Evolutionary conservation across 768 basidiomycete genomes (phyloP).

Genomic region (Epithele typhae): DNA sequence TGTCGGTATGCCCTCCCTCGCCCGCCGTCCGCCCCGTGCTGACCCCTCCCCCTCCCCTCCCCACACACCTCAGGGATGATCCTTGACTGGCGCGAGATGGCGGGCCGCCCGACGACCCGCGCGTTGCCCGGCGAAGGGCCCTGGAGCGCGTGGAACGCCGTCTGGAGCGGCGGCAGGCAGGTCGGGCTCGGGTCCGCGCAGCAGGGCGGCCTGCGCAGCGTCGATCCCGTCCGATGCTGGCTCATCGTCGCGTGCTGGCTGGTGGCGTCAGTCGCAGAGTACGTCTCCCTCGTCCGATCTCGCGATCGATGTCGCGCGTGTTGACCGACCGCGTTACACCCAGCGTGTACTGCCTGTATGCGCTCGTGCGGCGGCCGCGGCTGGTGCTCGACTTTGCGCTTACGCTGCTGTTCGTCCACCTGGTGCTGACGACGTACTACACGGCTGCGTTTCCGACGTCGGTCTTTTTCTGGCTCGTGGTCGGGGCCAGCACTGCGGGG

Average conservation of each 20-base stretch:
- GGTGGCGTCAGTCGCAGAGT: slow-evolving; percentile 81
- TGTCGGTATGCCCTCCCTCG: slow-evolving; percentile 65
- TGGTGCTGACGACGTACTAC: slow-evolving; percentile 93
- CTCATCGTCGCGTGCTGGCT: slow-evolving; percentile 87
- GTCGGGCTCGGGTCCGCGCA: slow-evolving; percentile 56
- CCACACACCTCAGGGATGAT: slow-evolving; percentile 90
- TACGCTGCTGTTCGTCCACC: slow-evolving; percentile 87
- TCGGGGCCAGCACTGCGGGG: slow-evolving; percentile 63
- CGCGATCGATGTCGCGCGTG: too few species aligned
- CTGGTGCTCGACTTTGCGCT: slow-evolving; percentile 92
- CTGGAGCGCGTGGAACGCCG: slow-evolving; percentile 66
- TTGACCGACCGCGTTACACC: slow-evolving; percentile 7
- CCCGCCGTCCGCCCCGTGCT: too few species aligned
- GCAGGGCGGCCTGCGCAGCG: slow-evolving; percentile 54
- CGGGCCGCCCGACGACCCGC: slow-evolving; percentile 73
- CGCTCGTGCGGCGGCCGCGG: slow-evolving; percentile 85
- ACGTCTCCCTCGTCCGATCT: slow-evolving; percentile 34
- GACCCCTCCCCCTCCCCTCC: too few species aligned
- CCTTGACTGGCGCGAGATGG: slow-evolving; percentile 98
- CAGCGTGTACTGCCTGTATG: slow-evolving; percentile 80
- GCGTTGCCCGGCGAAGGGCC: slow-evolving; percentile 58
- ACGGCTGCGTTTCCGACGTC: slow-evolving; percentile 80
- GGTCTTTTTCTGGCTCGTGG: slow-evolving; percentile 86
- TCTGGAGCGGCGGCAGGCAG: slow-evolving; percentile 78
- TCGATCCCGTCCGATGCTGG: slow-evolving; percentile 85